Percentiles rank a stretch among this genome's conserved stretches.
Evolutionary conservation across 345 rosid species (phyloP).

Genomic region (Citrus unshiu): DNA sequence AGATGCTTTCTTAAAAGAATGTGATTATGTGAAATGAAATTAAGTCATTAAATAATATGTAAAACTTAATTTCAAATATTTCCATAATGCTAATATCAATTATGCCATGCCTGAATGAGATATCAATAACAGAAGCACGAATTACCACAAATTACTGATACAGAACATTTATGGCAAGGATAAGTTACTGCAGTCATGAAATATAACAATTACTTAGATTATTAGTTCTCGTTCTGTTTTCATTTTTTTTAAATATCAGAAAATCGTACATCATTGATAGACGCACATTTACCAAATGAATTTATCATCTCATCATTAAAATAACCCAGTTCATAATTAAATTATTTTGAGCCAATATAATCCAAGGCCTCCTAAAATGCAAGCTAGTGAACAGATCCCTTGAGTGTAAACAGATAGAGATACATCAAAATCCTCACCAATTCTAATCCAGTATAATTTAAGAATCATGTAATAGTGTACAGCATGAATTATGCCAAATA

Average conservation of each 20-base stretch:
- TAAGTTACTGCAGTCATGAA: neutral
- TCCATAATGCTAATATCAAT: neutral
- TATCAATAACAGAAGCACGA: neutral
- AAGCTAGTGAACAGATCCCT: neutral
- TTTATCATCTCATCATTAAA: neutral
- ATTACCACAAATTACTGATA: neutral
- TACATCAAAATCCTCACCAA: neutral
- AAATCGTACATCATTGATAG: neutral
- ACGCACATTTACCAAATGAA: neutral
- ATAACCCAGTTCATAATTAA: neutral
- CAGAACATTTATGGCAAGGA: neutral
- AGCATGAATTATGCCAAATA: neutral
- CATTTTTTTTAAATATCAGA: neutral
- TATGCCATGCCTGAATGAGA: neutral
- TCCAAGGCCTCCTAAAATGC: neutral
- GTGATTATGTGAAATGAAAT: neutral
- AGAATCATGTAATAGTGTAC: neutral
- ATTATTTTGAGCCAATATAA: neutral
- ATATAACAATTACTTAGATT: neutral
- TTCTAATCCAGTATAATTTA: neutral
- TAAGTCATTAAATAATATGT: neutral
- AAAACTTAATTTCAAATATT: neutral
- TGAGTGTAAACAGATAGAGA: neutral
- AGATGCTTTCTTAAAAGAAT: neutral
- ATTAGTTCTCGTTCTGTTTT: too few species aligned